Evolutionary conservation across 108 stramenopile genomes (phyloP), one percentile per base, ranked within the genome.

Genomic region (Nitzschia inconspicua): DNA sequence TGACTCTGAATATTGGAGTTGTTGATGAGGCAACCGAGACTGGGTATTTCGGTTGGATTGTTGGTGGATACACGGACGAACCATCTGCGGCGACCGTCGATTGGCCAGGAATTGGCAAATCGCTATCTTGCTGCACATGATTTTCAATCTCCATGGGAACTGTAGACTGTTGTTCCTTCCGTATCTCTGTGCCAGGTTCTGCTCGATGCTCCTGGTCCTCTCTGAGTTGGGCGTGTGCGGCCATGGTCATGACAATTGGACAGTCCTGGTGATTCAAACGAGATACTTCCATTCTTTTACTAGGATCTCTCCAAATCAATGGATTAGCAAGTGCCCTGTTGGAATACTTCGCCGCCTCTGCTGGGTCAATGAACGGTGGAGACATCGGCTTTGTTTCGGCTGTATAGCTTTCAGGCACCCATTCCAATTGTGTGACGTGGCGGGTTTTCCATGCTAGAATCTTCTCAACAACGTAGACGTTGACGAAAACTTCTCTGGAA

Each of bases 401-500:
- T 30, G 39, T 26, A 1, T 20, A 50, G 19, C 16, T 52, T 23
- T 20, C 57, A 18, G 63, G 50, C 19, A 47, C 57, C 68, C 58
- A 67, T 76, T 88, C 79, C 29, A 88, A 60, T 23, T 51, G 25
- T 3, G 69, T 56, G 35, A 75, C 70, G 18, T 75, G 64, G 26
- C 91, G 65, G 11, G 74, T 77, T 57, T 84, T 93, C 84, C 82
- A 93, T 3, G 75, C 88, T 3, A 85, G 42, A 50, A 89, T 73
- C 63, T 93, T 93, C 43, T 93, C 91, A 44, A 93, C 40, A 0
- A 89, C 91, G 60, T 79, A 93, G 13, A 87, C 73, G 55, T 88
- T 73, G 16, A 82, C 47, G 50, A 88, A 83, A 1, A 43, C 32
- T 70, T 93, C 91, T 44, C 78, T 70, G 11, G 87, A 88, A 54